phyloP scores from a whole-genome alignment of 2,329 filamentous ascomycete species.

The Penicillium janthinellum region DNA sequence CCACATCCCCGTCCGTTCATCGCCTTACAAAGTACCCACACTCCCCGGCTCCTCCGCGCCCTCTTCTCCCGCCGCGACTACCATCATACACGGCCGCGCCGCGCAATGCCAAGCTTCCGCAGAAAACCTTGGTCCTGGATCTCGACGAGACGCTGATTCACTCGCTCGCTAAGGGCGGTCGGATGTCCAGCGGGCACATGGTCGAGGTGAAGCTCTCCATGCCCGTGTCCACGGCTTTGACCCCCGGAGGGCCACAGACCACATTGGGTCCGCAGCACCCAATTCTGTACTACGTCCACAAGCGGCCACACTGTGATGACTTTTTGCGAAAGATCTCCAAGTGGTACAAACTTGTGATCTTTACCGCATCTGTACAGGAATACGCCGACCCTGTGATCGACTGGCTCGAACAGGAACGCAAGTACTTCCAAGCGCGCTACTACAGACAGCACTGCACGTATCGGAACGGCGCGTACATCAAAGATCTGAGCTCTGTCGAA shows the following conservation, averaged over 20 bases:
- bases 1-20: constrained; percentile 73
- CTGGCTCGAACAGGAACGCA: constrained; percentile 94
- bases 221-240: constrained; percentile 42
- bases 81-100: constrained; percentile 73
- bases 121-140: constrained; percentile 94
- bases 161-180: constrained; percentile 93
- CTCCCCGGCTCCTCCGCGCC: constrained; percentile 83
- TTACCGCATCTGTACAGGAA: constrained; percentile 96
- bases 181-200: constrained; percentile 98
- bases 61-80: constrained; percentile 83
- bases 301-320: constrained; percentile 94
- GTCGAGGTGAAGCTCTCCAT: constrained; percentile 81
- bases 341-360: constrained; percentile 97
- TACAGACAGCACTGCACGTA: constrained; percentile 98
- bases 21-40: constrained; percentile 87
- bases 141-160: constrained; percentile 97
- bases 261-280: constrained; percentile 83
- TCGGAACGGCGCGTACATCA: constrained; percentile 95
- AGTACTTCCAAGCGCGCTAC: constrained; percentile 91
- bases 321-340: constrained; percentile 93
- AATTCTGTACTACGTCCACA: constrained; percentile 98
- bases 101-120: constrained; percentile 54
- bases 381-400: constrained; percentile 99
- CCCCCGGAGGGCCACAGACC: constrained; percentile 59
- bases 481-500: constrained; percentile 93